Base-by-base conservation (phyloP, 805 yeast species). In the Cyberlindnera mississippiensis region DNA sequence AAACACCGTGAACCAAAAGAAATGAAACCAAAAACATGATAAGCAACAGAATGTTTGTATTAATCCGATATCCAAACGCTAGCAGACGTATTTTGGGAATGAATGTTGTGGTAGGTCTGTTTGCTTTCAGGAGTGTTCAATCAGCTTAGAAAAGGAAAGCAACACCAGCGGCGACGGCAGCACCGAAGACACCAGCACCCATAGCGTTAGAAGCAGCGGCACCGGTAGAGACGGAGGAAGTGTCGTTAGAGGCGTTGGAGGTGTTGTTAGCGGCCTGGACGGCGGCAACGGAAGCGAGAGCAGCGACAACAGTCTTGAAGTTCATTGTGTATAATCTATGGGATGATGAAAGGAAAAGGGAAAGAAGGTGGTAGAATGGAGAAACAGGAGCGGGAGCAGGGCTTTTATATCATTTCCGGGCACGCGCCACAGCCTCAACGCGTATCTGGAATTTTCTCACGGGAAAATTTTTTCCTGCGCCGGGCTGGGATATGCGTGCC, bases 151-250 rank as follows among this genome's bases (percentile, higher is more conserved):
- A 67, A 59, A 68, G 63, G 68, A 68, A 67, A 59, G 71, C 73
- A 49, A 82, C 80, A 75, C 87, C 90, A 61, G 89, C 90, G 55
- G 89, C 90, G 56, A 84, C 85, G 63, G 82, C 86, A 59, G 85
- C 89, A 76, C 88, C 90, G 59, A 82, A 69, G 62, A 80, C 77
- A 70, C 85, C 82, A 62, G 87, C 84, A 69, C 81, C 80, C 62
- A 75, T 71, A 50, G 76, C 73, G 66, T 69, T 71, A 54, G 73
- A 64, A 50, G 66, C 71, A 58, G 76, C 81, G 56, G 71, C 74
- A 55, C 65, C 66, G 49, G 71, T 64, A 33, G 83, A 67, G 48
- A 60, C 62, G 63, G 69, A 68, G 52, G 77, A 44, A 50, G 68
- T 60, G 53, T 62, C 60, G 62, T 67, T 67, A 44, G 78, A 59